Percentiles rank a stretch among this genome's conserved stretches.
Evolutionary conservation across 441 rosid genomes (phyloP).

Genomic region (Adansonia madagascariensis): DNA sequence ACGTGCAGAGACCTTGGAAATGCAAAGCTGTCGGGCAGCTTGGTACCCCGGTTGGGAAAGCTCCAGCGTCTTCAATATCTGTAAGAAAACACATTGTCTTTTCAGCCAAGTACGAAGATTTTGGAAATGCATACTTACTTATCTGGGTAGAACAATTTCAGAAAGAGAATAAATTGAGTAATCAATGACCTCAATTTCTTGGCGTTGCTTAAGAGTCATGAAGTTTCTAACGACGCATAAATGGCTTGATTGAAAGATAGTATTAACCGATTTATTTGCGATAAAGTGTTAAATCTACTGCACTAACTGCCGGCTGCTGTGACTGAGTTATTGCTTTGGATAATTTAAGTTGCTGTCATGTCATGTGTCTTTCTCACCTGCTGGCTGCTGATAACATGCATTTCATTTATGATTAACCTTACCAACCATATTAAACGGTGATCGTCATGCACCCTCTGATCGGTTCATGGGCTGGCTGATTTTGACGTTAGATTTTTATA

Average conservation of each 20-base stretch:
- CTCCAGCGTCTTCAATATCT: conserved; percentile 64
- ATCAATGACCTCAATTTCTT: background rate
- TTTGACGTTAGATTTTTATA: background rate
- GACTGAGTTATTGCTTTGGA: background rate
- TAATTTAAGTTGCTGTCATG: background rate
- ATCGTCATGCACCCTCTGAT: background rate
- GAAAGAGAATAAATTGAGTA: background rate
- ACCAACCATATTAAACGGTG: conserved; percentile 10
- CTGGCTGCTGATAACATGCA: background rate
- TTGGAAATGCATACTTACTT: no score
- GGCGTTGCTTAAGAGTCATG: no score
- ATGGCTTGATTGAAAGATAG: background rate
- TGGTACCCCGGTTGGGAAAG: conserved; percentile 71
- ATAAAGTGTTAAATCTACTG: background rate
- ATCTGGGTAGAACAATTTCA: no score
- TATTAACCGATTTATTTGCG: background rate
- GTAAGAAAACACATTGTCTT: conserved; percentile 38
- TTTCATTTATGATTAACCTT: background rate
- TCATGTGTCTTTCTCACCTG: background rate
- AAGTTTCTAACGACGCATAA: background rate
- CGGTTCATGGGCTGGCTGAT: background rate
- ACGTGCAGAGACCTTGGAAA: conserved; percentile 71
- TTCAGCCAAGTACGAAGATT: no score
- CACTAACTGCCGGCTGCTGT: background rate
- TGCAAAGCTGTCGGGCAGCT: conserved; percentile 59